Evolutionary conservation across 2,329 filamentous ascomycete species (phyloP).

Genomic region (Pseudogymnoascus sp.): DNA sequence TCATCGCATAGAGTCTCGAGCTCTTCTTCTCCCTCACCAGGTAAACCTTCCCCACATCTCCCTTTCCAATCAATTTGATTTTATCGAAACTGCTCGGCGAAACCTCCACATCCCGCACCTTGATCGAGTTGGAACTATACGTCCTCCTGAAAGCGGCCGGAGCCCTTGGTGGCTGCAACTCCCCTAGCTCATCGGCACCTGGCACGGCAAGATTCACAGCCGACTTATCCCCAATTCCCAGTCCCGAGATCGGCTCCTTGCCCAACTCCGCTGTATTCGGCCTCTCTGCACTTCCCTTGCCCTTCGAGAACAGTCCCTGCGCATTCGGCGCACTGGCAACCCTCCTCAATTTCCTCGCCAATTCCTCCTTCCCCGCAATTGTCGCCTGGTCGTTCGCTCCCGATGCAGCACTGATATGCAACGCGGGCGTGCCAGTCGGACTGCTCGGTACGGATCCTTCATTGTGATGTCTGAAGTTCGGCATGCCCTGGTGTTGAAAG

Average conservation of each 20-base stretch:
- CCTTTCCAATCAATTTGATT: conserved; percentile 98
- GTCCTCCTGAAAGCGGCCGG: conserved; percentile 80
- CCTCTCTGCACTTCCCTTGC: conserved; percentile 53
- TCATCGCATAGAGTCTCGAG: conserved; percentile 92
- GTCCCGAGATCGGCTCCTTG: conserved; percentile 65
- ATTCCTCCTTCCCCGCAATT: conserved; percentile 79
- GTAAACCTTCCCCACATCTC: conserved; percentile 97
- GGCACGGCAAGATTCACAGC: conserved; percentile 36
- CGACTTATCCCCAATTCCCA: conserved; percentile 40
- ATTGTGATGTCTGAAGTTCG: conserved; percentile 88
- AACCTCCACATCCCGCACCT: conserved; percentile 94
- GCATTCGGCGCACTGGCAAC: conserved; percentile 96
- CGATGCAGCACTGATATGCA: conserved; percentile 64
- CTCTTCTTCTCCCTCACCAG: conserved; percentile 98
- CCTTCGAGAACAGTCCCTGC: conserved; percentile 74
- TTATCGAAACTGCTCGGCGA: conserved; percentile 96
- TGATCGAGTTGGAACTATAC: conserved; percentile 99
- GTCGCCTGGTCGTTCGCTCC: conserved; percentile 59
- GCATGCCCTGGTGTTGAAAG: conserved; percentile 92
- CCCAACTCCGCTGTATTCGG: conserved; percentile 80
- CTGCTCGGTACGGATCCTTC: conserved; percentile 88
- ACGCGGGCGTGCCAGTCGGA: conserved; percentile 63
- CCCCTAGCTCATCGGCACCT: conserved; percentile 45
- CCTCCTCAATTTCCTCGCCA: conserved; percentile 84
- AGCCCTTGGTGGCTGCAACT: conserved; percentile 60